Conservation (phyloP, 345 rosid genomes). For the Hibiscus mutabilis region DNA sequence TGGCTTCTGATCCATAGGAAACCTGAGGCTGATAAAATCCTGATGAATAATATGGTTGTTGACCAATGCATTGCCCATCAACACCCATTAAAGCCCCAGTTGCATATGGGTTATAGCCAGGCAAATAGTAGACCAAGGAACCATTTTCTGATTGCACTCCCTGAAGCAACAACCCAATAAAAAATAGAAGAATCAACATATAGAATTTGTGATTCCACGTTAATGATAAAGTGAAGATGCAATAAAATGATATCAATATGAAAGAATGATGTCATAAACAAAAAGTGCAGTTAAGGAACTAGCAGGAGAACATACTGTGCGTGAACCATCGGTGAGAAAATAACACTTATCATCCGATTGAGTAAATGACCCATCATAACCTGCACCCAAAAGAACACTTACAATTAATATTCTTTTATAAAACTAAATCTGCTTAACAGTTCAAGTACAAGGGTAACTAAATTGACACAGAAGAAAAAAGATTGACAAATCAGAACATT, state of each 20-base stretch:
- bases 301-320: constrained; percentile 30
- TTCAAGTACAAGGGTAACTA: not conserved
- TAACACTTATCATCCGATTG: constrained; percentile 36
- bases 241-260: not conserved
- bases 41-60: constrained; percentile 34
- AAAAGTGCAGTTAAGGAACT: constrained; percentile 1
- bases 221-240: not conserved
- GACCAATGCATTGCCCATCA: constrained; percentile 36
- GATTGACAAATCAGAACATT: not conserved
- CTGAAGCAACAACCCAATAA: constrained; percentile 24
- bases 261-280: not conserved
- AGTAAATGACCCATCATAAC: constrained; percentile 35
- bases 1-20: constrained; percentile 41
- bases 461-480: not conserved
- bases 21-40: constrained; percentile 35
- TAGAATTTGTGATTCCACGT: constrained; percentile 3
- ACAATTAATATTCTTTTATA: not conserved
- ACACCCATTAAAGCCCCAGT: constrained; percentile 31
- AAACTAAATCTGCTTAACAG: not conserved
- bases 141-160: constrained; percentile 42
- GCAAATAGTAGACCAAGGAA: constrained; percentile 39
- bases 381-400: constrained; percentile 23
- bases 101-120: constrained; percentile 39
- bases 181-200: not conserved
- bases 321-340: constrained; percentile 26